Evolutionary conservation across 1,139 yeast genomes (phyloP).

Genomic region (Groenewaldozyma sp.): DNA sequence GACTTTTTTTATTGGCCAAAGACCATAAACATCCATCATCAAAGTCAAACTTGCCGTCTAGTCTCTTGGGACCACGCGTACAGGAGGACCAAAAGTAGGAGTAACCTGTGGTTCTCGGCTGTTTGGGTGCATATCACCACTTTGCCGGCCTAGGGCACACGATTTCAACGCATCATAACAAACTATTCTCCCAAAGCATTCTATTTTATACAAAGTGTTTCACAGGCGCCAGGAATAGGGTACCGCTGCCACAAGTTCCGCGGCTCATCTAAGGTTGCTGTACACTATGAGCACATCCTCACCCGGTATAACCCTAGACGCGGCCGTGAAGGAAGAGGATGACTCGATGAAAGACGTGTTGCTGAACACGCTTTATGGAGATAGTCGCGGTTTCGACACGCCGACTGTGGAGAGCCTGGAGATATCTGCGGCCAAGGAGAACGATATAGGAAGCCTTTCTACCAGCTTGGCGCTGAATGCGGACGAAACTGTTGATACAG

Average conservation of each 20-base stretch:
- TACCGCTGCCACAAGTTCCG: not conserved
- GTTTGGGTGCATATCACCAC: too few species aligned
- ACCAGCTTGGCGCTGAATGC: not conserved
- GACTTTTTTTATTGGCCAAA: too few species aligned
- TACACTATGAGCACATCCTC: constrained; percentile 5
- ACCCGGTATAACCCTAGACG: not conserved
- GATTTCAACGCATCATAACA: too few species aligned
- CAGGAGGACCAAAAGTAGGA: too few species aligned
- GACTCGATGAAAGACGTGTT: not conserved
- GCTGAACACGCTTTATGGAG: not conserved
- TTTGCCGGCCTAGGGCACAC: too few species aligned
- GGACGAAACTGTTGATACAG: constrained; percentile 9
- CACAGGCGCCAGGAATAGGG: not conserved
- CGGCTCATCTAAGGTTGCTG: not conserved
- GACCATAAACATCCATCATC: too few species aligned
- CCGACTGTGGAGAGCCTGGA: not conserved
- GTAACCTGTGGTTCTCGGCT: too few species aligned
- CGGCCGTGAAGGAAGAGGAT: constrained; percentile 1
- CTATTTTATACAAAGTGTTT: too few species aligned
- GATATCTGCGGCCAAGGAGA: not conserved
- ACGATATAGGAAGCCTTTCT: not conserved
- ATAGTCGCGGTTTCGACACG: not conserved
- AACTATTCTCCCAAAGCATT: too few species aligned
- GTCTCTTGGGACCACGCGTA: too few species aligned
- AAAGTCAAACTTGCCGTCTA: too few species aligned